A percentile compares a stretch with the other conserved stretches of the same genome.
Evolutionary conservation across 169 alveolate species (phyloP).

Genomic region (Blepharisma undulans): DNA sequence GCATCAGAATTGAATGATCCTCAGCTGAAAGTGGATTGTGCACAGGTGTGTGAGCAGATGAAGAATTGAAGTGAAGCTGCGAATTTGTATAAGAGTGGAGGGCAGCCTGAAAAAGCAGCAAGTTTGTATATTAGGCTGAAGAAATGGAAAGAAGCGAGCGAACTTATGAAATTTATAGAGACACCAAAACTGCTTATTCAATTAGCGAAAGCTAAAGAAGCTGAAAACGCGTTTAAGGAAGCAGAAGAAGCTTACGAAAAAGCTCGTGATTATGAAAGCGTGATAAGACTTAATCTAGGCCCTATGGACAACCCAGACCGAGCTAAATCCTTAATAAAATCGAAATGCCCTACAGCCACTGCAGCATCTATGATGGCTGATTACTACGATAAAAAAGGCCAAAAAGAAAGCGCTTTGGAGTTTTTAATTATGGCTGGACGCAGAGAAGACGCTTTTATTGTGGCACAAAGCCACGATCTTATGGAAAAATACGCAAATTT

Average conservation of each 20-base stretch:
- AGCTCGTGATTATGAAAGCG: conserved; percentile 86
- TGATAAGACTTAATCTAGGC: conserved; percentile 65
- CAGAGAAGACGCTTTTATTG: conserved; percentile 86
- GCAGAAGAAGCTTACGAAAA: conserved; percentile 87
- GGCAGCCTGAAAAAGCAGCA: conserved; percentile 87
- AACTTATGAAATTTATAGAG: conserved; percentile 76
- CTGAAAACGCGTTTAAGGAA: conserved; percentile 80
- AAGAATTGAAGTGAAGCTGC: conserved; percentile 87
- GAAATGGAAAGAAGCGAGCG: conserved; percentile 77
- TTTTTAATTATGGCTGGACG: conserved; percentile 83
- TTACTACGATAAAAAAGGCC: conserved; percentile 82
- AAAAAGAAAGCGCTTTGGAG: conserved; percentile 85
- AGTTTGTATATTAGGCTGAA: conserved; percentile 79
- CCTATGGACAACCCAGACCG: conserved; percentile 41
- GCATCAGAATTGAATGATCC: conserved; percentile 80
- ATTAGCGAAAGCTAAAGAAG: conserved; percentile 90
- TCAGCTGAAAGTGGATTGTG: conserved; percentile 79
- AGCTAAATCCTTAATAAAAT: conserved; percentile 55
- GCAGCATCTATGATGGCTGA: conserved; percentile 86
- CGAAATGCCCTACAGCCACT: conserved; percentile 71
- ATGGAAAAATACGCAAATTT: conserved; percentile 85
- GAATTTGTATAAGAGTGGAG: conserved; percentile 77
- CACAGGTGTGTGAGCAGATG: conserved; percentile 82
- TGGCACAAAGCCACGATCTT: conserved; percentile 79
- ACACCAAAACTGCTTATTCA: conserved; percentile 85